These are phyloP conservation scores for Cryphonectria radicalis DNA, from an alignment of 2,329 filamentous ascomycete genomes.

Conservation along the genomic window DNA sequence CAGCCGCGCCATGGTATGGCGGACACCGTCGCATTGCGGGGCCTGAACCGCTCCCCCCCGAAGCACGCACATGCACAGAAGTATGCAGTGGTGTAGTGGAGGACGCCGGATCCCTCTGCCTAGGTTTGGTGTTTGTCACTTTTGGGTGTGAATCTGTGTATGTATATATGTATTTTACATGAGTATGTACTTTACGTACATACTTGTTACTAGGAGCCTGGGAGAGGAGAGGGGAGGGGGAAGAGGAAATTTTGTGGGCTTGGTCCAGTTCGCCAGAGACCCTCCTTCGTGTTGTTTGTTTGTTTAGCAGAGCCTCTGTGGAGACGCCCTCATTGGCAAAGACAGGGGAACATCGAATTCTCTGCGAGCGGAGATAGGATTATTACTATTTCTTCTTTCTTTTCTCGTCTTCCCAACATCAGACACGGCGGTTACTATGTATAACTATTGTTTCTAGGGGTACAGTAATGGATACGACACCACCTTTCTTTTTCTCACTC, in stretches of 20 bases:
- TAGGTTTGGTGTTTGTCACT: background rate
- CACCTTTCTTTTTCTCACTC: background rate
- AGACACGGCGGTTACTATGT: background rate
- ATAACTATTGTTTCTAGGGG: background rate
- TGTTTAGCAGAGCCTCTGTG: conserved; percentile 6
- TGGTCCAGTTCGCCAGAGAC: background rate
- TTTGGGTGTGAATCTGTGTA: background rate
- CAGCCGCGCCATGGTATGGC: conserved; percentile 2
- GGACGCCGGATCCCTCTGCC: background rate
- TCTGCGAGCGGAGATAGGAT: background rate
- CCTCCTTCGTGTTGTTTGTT: background rate
- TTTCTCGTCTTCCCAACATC: background rate
- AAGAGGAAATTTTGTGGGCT: background rate
- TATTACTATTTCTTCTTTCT: background rate
- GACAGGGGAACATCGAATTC: background rate
- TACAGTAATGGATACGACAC: conserved; percentile 13
- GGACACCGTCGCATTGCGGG: background rate
- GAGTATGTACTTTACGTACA: background rate
- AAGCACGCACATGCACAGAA: conserved; percentile 4
- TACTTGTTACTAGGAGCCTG: background rate
- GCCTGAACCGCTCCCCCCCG: background rate
- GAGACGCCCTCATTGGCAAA: conserved; percentile 7
- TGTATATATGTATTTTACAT: background rate
- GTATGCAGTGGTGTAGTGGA: background rate
- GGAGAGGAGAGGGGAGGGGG: background rate